Evolutionary conservation across 805 yeast species (phyloP), one percentile per base, ranked within the genome.

Genomic region (Candida mattraensis): DNA sequence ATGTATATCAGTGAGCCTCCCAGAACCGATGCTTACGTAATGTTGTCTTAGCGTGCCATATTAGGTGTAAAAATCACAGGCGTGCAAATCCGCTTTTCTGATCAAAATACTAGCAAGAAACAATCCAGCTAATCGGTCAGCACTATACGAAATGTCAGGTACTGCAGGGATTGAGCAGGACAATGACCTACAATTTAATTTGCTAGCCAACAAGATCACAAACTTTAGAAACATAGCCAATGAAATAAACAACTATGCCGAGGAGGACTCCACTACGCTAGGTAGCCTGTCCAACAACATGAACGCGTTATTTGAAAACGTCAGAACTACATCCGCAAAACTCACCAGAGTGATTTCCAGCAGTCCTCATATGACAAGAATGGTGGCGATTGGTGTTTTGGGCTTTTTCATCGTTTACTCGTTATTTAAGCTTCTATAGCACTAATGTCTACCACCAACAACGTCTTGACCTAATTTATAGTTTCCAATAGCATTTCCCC

Each of bases 401-500:
- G 58, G 66, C 3, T 74, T 83, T 48, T 71, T 82, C 48, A 63
- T 82, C 12, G 32, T 81, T 18, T 83, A 78, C 64, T 67, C 78
- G 31, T 50, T 82, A 38, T 62, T 64, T 47, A 77, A 73, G 48
- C 60, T 77, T 30, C 58, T 78, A 30, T 48, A 32, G 34, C 15
- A 22, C 28, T 28, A 51, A 30, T 58, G 53, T 53, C 64, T 52
- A 33, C 69, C 71, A 35, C 70, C 67, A 12, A 70, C 81, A 21
- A 81, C 88, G 55, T 84, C 89, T 46, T 79, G 80, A 12, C 98
- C 98, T 28, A 91, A 67, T 53, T 87, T 77, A 64, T 89, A 89
- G 56, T 81, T 85, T 12, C 94, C 95, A 50, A 87, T 86, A 8
- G 96, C 87, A 54, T 78, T 85, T 19, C 95, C 96, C 99, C 99